Evolutionary conservation across 2,329 filamentous ascomycete species (phyloP).

Genomic region (Pseudogymnoascus sp.): DNA sequence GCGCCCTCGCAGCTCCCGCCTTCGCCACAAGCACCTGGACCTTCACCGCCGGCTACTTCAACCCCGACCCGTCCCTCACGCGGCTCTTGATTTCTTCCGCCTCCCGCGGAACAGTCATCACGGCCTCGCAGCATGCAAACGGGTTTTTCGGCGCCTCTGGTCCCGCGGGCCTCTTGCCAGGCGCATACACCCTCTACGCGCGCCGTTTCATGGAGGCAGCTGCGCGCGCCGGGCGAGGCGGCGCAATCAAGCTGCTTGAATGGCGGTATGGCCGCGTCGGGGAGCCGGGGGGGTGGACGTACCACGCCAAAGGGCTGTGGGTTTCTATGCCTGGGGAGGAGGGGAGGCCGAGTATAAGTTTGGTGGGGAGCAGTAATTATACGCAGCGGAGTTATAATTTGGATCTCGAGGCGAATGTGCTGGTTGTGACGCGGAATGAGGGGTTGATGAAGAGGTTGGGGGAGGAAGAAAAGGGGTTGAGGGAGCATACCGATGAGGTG

Average conservation of each 20-base stretch:
- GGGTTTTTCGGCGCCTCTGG: conserved; percentile 88
- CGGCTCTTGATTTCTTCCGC: conserved; percentile 70
- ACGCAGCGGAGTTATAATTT: conserved; percentile 88
- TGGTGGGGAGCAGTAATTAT: conserved; percentile 92
- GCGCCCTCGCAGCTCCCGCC: conserved; percentile 52
- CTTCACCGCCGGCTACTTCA: conserved; percentile 97
- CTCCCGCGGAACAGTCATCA: conserved; percentile 70
- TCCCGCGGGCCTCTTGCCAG: conserved; percentile 80
- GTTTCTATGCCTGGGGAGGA: conserved; percentile 56
- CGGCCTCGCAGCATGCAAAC: conserved; percentile 87
- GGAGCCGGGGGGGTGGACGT: conserved; percentile 83
- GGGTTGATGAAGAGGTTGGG: conserved; percentile 63
- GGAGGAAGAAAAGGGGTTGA: conserved; percentile 72
- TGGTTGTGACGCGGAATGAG: conserved; percentile 74
- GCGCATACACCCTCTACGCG: conserved; percentile 84
- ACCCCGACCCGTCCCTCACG: conserved; percentile 79
- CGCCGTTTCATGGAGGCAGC: conserved; percentile 59
- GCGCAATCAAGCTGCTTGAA: conserved; percentile 67
- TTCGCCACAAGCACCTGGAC: conserved; percentile 75
- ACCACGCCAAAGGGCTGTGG: conserved; percentile 96
- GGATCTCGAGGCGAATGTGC: conserved; percentile 80
- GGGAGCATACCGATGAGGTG: conserved; percentile 61
- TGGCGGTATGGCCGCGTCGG: conserved; percentile 80
- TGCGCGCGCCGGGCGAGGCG: conserved; percentile 33
- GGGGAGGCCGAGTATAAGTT: conserved; percentile 61